Evolutionary conservation across 495 filamentous ascomycete species (phyloP).

Genomic region (Bacidia gigantensis): DNA sequence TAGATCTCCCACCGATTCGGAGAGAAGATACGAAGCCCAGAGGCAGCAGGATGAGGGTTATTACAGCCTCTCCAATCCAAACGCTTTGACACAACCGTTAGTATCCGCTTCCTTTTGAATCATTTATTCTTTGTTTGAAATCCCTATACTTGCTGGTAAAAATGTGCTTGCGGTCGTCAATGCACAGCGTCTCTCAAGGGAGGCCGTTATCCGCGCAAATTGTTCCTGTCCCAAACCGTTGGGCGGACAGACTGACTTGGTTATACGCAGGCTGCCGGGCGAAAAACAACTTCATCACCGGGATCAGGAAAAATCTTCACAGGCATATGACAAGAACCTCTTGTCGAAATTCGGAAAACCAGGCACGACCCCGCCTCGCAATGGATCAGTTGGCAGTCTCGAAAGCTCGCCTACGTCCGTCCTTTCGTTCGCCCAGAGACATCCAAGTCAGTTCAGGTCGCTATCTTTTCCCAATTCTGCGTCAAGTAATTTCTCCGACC

Average conservation of each 20-base stretch:
- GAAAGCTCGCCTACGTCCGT: slow-evolving; percentile 34
- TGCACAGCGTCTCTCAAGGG: not conserved
- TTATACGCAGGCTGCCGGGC: slow-evolving; percentile 38
- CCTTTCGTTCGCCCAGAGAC: slow-evolving; percentile 18
- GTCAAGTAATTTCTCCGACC: slow-evolving; percentile 13
- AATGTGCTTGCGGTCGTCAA: not conserved
- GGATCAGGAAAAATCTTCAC: slow-evolving; percentile 45
- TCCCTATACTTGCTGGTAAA: not conserved
- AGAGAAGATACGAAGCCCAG: slow-evolving; percentile 18
- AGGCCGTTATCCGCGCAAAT: not conserved
- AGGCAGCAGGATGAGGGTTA: slow-evolving; percentile 37
- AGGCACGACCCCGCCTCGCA: slow-evolving; percentile 39
- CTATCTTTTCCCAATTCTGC: slow-evolving; percentile 28
- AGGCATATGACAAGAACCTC: slow-evolving; percentile 67
- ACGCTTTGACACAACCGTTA: slow-evolving; percentile 26
- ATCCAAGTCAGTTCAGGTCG: slow-evolving; percentile 15
- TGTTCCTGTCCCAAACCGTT: not conserved
- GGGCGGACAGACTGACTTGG: not conserved
- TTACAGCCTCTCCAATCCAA: slow-evolving; percentile 32
- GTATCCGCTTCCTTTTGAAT: slow-evolving; percentile 18
- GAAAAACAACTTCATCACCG: slow-evolving; percentile 43
- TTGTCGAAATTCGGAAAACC: slow-evolving; percentile 61
- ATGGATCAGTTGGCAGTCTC: slow-evolving; percentile 30
- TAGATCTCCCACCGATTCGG: slow-evolving; percentile 20
- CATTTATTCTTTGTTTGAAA: slow-evolving; percentile 3